These are phyloP conservation scores for Amylocarpus encephaloides DNA, from an alignment of 2,329 filamentous ascomycete species.

Conservation along the genomic window DNA sequence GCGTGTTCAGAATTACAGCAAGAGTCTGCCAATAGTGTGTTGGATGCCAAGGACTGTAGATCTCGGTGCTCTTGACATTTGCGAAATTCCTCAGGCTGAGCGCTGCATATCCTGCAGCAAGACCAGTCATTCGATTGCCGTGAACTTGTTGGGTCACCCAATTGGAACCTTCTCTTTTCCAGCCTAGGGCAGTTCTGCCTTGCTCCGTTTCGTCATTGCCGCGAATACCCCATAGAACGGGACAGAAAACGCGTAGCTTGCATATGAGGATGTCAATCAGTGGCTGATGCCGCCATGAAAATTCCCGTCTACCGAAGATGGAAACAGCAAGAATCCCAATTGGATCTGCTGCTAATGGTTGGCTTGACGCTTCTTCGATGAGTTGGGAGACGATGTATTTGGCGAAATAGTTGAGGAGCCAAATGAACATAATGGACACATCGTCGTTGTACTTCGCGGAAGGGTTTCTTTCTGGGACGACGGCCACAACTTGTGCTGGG, in stretches of 20 bases:
- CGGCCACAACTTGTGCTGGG: constrained; percentile 46
- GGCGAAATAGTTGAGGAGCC: constrained; percentile 68
- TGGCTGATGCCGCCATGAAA: constrained; percentile 59
- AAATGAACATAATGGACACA: constrained; percentile 62
- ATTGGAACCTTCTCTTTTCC: constrained; percentile 47
- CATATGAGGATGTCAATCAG: constrained; percentile 81
- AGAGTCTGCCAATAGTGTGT: constrained; percentile 77
- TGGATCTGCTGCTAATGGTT: constrained; percentile 63
- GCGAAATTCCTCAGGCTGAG: constrained; percentile 66
- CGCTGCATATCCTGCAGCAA: constrained; percentile 78
- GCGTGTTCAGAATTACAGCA: constrained; percentile 69
- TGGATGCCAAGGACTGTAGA: constrained; percentile 77
- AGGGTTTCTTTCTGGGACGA: constrained; percentile 41
- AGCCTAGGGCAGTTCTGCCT: constrained; percentile 65
- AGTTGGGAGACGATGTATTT: constrained; percentile 69
- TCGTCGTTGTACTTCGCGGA: constrained; percentile 45
- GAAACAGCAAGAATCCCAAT: constrained; percentile 71
- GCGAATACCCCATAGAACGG: constrained; percentile 76
- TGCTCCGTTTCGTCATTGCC: constrained; percentile 67
- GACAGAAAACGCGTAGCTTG: constrained; percentile 75
- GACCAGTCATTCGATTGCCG: constrained; percentile 73
- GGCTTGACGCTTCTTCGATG: constrained; percentile 57
- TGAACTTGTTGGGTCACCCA: constrained; percentile 69
- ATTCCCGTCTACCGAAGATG: constrained; percentile 64
- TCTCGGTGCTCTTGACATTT: constrained; percentile 43